A percentile compares a stretch with the other conserved stretches of the same genome.
Evolutionary conservation across 306 rosid genomes (phyloP).

Genomic region (Cicer yamashitae): DNA sequence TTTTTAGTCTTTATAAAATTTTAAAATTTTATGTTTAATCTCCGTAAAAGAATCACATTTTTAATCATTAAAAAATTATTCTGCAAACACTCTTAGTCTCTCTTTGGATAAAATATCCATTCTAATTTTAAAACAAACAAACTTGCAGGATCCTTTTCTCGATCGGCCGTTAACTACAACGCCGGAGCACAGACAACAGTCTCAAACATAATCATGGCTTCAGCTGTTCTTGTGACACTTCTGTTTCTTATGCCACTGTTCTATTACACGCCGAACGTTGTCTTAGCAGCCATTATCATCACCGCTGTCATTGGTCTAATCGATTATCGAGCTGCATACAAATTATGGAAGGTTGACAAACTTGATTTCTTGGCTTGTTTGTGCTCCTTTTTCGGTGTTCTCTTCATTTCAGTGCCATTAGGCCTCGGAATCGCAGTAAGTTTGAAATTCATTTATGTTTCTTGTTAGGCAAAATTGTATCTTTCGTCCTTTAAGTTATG

Average conservation of each 20-base stretch:
- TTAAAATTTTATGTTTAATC: too few species aligned
- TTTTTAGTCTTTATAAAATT: too few species aligned
- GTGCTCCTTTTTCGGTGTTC: constrained; percentile 90
- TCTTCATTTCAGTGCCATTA: constrained; percentile 88
- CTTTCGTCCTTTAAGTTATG: too few species aligned
- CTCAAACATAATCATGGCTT: constrained; percentile 85
- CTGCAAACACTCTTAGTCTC: too few species aligned
- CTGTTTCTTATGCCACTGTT: constrained; percentile 94
- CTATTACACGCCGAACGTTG: constrained; percentile 85
- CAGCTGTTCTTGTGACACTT: constrained; percentile 93
- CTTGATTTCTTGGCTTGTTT: constrained; percentile 90
- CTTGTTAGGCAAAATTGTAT: too few species aligned
- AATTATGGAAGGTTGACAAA: constrained; percentile 93
- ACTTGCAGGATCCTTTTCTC: constrained; percentile 89
- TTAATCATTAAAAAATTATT: too few species aligned
- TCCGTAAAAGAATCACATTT: too few species aligned
- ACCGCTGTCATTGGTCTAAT: constrained; percentile 91
- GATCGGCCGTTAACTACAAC: constrained; percentile 93
- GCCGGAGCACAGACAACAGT: constrained; percentile 91
- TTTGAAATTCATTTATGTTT: constrained; percentile 27
- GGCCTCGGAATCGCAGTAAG: constrained; percentile 95
- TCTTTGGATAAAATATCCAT: background rate
- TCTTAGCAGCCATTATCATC: constrained; percentile 89
- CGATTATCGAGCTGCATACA: constrained; percentile 73
- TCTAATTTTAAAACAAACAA: constrained; percentile 42